phyloP scores from a whole-genome alignment of 768 basidiomycete genomes.

The Hydnomerulius pinastri region DNA sequence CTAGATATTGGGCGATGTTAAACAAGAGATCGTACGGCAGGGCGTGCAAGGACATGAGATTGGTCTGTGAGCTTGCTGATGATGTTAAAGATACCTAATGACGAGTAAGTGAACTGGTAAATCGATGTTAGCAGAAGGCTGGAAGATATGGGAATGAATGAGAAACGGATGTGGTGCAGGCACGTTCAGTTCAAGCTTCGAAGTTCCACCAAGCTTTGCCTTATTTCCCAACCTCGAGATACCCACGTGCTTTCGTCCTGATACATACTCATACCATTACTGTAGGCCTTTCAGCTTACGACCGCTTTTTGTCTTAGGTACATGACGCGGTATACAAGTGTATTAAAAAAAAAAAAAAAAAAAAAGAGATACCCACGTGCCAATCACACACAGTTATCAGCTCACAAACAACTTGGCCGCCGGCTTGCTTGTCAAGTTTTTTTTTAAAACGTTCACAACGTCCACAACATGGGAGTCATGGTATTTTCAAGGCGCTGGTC shows the following conservation, averaged over 20 bases:
- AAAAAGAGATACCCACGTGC: too few relatives aligned
- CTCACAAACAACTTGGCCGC: too few relatives aligned
- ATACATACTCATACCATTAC: too few relatives aligned
- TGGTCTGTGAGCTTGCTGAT: not conserved
- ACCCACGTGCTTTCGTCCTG: too few relatives aligned
- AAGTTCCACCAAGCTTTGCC: too few relatives aligned
- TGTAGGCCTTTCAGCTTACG: too few relatives aligned
- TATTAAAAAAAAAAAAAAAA: too few relatives aligned
- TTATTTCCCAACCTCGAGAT: too few relatives aligned
- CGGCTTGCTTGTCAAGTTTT: not conserved
- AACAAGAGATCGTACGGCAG: constrained; percentile 73
- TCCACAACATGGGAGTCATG: too few relatives aligned
- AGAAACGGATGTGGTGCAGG: not conserved
- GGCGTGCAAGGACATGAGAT: constrained; percentile 36
- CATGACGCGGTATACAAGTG: too few relatives aligned
- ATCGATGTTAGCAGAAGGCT: constrained; percentile 8
- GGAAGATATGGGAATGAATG: not conserved
- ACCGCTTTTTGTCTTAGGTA: too few relatives aligned
- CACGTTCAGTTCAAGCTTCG: not conserved
- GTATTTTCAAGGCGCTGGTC: too few relatives aligned
- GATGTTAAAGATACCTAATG: not conserved
- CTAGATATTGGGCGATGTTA: constrained; percentile 64
- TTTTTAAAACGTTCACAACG: not conserved
- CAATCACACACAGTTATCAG: not conserved
- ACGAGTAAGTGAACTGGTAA: not conserved